Evolutionary conservation across 2,329 filamentous ascomycete genomes (phyloP).

Genomic region (Dactylella cylindrospora): DNA sequence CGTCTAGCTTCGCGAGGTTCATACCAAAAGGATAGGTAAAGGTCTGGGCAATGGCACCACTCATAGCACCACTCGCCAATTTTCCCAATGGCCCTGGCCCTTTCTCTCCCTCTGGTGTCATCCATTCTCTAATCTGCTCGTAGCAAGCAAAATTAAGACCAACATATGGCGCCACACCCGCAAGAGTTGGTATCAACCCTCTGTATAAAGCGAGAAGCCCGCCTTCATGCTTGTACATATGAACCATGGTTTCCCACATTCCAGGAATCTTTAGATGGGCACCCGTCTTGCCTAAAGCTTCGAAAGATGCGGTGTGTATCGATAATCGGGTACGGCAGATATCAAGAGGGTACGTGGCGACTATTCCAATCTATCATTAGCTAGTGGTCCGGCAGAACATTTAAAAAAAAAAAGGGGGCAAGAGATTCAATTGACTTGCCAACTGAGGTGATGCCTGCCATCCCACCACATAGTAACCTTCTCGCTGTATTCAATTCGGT

Average conservation of each 20-base stretch:
- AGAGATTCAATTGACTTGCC: conserved; percentile 44
- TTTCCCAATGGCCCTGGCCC: conserved; percentile 80
- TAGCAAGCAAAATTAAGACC: conserved; percentile 99
- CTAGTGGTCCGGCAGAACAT: conserved; percentile 4
- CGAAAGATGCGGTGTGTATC: conserved; percentile 95
- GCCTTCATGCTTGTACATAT: conserved; percentile 90
- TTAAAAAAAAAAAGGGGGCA: conserved; percentile 11
- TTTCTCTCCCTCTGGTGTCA: conserved; percentile 84
- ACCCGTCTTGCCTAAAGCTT: conserved; percentile 66
- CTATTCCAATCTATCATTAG: conserved; percentile 39
- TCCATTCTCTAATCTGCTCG: conserved; percentile 77
- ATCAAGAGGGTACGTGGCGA: conserved; percentile 83
- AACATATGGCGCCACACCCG: conserved; percentile 89
- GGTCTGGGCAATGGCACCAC: conserved; percentile 94
- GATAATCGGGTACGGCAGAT: conserved; percentile 94
- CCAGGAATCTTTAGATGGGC: conserved; percentile 68
- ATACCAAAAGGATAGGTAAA: conserved; percentile 94
- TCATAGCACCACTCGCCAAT: conserved; percentile 83
- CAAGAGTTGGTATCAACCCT: conserved; percentile 89
- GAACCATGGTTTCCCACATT: conserved; percentile 80
- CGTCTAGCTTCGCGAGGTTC: conserved; percentile 51
- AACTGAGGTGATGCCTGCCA: conserved; percentile 93
- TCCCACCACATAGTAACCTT: conserved; percentile 83
- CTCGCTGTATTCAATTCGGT: conserved; percentile 57
- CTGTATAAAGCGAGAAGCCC: conserved; percentile 84